A percentile compares a stretch with the other conserved stretches of the same genome.
Evolutionary conservation across 352 stramenopile species (phyloP).

Genomic region (Phytophthora sp.): DNA sequence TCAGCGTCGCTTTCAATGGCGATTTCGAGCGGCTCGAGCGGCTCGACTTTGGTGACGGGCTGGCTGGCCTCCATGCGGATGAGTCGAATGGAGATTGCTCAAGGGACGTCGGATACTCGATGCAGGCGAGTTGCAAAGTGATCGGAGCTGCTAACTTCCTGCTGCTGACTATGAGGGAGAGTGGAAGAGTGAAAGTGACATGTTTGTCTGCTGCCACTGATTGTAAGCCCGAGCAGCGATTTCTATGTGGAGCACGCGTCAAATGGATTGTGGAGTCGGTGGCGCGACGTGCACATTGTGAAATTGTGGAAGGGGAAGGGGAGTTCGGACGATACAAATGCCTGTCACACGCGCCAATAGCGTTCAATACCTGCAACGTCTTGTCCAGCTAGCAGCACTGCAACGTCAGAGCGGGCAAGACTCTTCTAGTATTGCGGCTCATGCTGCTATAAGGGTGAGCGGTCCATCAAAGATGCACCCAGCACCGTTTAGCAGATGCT

Average conservation of each 20-base stretch:
- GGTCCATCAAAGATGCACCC: constrained; percentile 13
- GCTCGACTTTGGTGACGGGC: constrained; percentile 10
- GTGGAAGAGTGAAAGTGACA: constrained; percentile 15
- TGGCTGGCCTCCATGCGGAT: constrained; percentile 31
- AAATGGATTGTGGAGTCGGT: constrained; percentile 12
- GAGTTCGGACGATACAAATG: constrained; percentile 21
- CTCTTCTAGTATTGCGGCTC: constrained; percentile 1
- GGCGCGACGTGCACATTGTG: background rate
- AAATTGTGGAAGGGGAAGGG: constrained; percentile 7
- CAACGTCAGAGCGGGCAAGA: background rate
- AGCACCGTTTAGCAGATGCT: constrained; percentile 19
- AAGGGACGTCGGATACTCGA: constrained; percentile 7
- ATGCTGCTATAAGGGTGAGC: constrained; percentile 20
- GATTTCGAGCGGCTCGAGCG: constrained; percentile 25
- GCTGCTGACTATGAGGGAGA: constrained; percentile 17
- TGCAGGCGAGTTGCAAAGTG: constrained; percentile 16
- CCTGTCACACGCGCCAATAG: constrained; percentile 22
- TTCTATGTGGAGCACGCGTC: constrained; percentile 21
- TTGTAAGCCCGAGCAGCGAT: background rate
- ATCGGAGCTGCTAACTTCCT: constrained; percentile 17
- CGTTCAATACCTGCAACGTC: too few species aligned
- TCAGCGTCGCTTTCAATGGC: constrained; percentile 20
- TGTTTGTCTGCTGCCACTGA: constrained; percentile 13
- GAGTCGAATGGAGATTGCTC: background rate
- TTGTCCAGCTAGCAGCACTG: background rate